A percentile compares a stretch with the other conserved stretches of the same genome.
Evolutionary conservation across 1,139 yeast genomes (phyloP).

Genomic region (Spencermartinsiella ligniputridi): DNA sequence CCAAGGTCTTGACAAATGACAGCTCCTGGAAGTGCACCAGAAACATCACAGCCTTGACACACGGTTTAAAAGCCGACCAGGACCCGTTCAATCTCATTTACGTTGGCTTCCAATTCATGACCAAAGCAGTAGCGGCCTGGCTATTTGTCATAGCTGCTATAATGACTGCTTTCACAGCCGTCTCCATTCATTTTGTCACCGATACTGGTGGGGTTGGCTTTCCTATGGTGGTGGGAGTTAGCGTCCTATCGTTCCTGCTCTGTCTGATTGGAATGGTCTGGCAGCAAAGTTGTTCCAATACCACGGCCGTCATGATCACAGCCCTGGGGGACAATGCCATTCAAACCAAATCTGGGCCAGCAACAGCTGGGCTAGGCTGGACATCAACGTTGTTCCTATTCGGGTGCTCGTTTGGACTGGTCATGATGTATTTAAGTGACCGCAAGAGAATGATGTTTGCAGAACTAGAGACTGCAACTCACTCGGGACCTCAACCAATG

Average conservation of each 20-base stretch:
- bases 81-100: conserved; percentile 27
- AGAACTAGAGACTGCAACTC: not conserved
- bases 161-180: conserved; percentile 15
- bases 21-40: conserved; percentile 24
- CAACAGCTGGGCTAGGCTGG: conserved; percentile 26
- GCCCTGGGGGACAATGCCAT: conserved; percentile 16
- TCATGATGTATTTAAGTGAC: conserved; percentile 18
- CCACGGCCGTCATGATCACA: conserved; percentile 15
- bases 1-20: conserved; percentile 11
- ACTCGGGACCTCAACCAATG: not conserved
- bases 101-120: conserved; percentile 12
- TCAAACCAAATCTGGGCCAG: conserved; percentile 14
- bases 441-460: not conserved
- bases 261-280: conserved; percentile 25
- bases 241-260: conserved; percentile 18
- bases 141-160: conserved; percentile 18
- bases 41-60: conserved; percentile 18
- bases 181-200: conserved; percentile 16
- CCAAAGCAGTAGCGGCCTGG: conserved; percentile 19
- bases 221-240: conserved; percentile 18
- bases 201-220: conserved; percentile 17
- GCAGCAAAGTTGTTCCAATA: conserved; percentile 25
- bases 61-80: conserved; percentile 13
- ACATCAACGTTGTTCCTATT: conserved; percentile 18
- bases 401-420: conserved; percentile 17